Base-by-base conservation (phyloP, 1,139 yeast genomes). In the Nadsonia starkeyi-henricii region DNA sequence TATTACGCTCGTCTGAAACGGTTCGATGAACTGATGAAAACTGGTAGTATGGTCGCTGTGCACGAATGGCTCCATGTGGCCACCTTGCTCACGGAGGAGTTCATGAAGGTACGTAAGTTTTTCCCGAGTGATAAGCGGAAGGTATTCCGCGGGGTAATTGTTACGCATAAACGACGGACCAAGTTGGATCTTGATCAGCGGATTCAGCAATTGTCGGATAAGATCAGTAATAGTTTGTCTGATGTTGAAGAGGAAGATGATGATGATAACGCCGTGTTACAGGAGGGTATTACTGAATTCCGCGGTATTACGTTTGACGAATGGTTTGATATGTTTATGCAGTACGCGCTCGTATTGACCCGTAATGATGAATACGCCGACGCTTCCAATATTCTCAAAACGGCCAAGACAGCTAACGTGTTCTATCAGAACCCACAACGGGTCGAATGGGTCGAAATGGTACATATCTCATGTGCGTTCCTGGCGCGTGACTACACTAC, bases 251-350 rank as follows among this genome's bases (percentile, higher is more conserved):
- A 46, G 3, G 79, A 79, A 50, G n/a, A n/a, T n/a, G n/a, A n/a
- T n/a, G n/a, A 23, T 23, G 86, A 79, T 52, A 91, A 84, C 28
- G 76, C 77, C 48, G 68, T 7, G 47, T 58, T 30, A 66, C 69
- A 0, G 52, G 69, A 63, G 30, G 52, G 45, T 21, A 46, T 52
- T 7, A 51, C 76, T 2, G 69, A 76, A 53, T 84, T 84, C 59
- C 72, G 95, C 52, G 96, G 96, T 0, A 67, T 88, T 20, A 69
- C 72, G 1, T 85, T 85, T 60, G 84, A 81, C 44, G 74, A 74
- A 41, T 91, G 98, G 98, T 86, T 88, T 61, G 78, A 76, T 53
- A 69, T 91, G 8, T 85, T 88, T 59, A 81, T 88, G 72, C 84
- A 81, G 57, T 78, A 83, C 57, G 79, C 95, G 0, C 62, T 91